Evolutionary conservation across 305 asterid genomes (phyloP).

Genomic region (Fraxinus floribunda): DNA sequence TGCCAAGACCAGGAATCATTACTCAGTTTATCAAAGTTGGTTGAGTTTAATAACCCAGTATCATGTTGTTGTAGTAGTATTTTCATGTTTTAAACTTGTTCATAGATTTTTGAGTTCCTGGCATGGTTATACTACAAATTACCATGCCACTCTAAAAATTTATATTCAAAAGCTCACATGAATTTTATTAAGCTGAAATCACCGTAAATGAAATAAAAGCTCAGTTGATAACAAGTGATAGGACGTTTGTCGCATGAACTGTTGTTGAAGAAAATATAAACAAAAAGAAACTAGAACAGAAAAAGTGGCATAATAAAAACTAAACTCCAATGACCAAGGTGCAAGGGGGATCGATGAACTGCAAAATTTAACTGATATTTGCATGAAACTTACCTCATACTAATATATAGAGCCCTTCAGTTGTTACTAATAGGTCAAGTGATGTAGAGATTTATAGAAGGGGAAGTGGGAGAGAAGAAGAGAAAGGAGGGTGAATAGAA

Average conservation of each 20-base stretch:
- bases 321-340: neutral
- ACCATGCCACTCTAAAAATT: neutral
- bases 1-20: conserved; percentile 6
- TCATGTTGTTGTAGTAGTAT: neutral
- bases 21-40: neutral
- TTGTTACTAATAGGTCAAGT: neutral
- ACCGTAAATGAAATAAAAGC: neutral
- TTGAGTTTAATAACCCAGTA: neutral
- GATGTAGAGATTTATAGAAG: neutral
- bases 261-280: neutral
- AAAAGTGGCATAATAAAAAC: neutral
- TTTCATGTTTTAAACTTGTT: neutral
- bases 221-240: neutral
- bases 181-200: neutral
- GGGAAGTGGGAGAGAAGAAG: neutral
- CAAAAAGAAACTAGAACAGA: neutral
- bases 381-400: neutral
- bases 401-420: neutral
- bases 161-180: neutral
- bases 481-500: neutral
- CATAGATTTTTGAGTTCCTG: neutral
- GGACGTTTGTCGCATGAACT: neutral
- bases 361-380: conserved; percentile 1
- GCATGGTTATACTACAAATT: conserved; percentile 8
- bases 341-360: neutral